Percentiles rank a stretch among this genome's conserved stretches.
phyloP scores from a whole-genome alignment of 495 filamentous ascomycete species.

The Talaromyces proteolyticus region DNA sequence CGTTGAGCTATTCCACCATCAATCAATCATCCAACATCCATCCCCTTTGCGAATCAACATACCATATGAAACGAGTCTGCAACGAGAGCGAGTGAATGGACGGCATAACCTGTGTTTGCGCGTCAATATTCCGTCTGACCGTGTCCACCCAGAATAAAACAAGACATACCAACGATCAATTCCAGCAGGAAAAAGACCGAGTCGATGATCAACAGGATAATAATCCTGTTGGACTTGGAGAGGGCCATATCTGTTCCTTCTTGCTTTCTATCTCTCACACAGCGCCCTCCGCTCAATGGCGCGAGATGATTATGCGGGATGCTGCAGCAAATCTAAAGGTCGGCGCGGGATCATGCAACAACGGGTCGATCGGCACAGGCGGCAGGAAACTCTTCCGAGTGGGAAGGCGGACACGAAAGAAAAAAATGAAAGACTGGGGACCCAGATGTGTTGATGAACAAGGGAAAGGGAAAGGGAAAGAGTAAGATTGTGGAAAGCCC shows the following conservation, averaged over 20 bases:
- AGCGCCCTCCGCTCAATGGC: background rate
- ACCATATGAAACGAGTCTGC: constrained; percentile 99
- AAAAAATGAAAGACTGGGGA: too few relatives aligned
- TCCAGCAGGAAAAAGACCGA: constrained; percentile 84
- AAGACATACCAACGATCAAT: constrained; percentile 60
- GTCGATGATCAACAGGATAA: constrained; percentile 89
- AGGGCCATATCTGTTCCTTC: constrained; percentile 63
- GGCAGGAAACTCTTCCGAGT: too few relatives aligned
- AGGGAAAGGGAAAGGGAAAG: too few relatives aligned
- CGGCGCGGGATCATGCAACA: too few relatives aligned
- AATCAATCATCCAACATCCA: constrained; percentile 3
- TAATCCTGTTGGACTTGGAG: constrained; percentile 88
- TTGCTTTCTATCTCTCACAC: background rate
- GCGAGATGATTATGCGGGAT: too few relatives aligned
- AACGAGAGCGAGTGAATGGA: constrained; percentile 86
- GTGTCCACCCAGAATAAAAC: background rate
- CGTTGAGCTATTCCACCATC: constrained; percentile 65
- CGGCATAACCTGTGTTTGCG: constrained; percentile 55
- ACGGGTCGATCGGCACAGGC: too few relatives aligned
- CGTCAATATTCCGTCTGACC: background rate
- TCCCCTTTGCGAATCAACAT: constrained; percentile 14
- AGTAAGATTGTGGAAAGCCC: too few relatives aligned
- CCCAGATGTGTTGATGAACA: too few relatives aligned
- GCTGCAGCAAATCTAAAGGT: too few relatives aligned
- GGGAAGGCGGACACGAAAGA: too few relatives aligned